Evolutionary conservation across 2,329 filamentous ascomycete species (phyloP), one percentile per base, ranked within the genome.

Genomic region (Herpotrichia juniperi): DNA sequence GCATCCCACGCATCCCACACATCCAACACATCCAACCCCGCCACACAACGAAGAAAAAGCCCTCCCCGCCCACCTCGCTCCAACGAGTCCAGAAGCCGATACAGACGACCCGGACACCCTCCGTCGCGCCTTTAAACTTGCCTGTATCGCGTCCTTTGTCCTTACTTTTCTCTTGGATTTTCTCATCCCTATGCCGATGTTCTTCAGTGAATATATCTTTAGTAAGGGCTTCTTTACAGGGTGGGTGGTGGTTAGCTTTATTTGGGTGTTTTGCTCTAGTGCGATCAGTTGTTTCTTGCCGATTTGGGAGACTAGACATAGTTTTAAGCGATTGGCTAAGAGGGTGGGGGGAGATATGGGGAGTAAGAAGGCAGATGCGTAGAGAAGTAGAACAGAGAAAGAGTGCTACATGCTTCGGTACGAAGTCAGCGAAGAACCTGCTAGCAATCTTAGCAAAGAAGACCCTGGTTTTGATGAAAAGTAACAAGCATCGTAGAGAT

Each of bases 191-290:
- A 75, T 76, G 57, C 74, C 74, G 2, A 75, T 78, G 60, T 78
- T 77, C 58, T 72, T 76, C 48, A 69, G 69, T 0, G 61, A 71
- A 1, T 78, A 78, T 50, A 64, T 78, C 19, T 78, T 75, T 53
- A 72, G 64, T 24, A 65, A 70, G 24, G 59, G 66, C 0, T 77
- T 78, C 58, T 78, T 78, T 51, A 73, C 68, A 0, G 75, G 64
- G 0, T 77, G 74, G 73, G 71, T 76, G 6, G 68, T 78, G 0
- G 60, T 77, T 14, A 70, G 68, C 31, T 77, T 78, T 46, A 62
- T 74, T 11, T 78, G 75, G 76, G 73, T 77, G 2, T 78, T 78
- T 66, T 59, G 57, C 7, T 69, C 65, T 16, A 72, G 72, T 52
- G 68, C 65, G 1, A 74, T 78, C 17, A 75, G 70, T 50, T 73